Evolutionary conservation across 2,329 filamentous ascomycete species (phyloP), one percentile per base, ranked within the genome.

Genomic region (Cordyceps cicadae): DNA sequence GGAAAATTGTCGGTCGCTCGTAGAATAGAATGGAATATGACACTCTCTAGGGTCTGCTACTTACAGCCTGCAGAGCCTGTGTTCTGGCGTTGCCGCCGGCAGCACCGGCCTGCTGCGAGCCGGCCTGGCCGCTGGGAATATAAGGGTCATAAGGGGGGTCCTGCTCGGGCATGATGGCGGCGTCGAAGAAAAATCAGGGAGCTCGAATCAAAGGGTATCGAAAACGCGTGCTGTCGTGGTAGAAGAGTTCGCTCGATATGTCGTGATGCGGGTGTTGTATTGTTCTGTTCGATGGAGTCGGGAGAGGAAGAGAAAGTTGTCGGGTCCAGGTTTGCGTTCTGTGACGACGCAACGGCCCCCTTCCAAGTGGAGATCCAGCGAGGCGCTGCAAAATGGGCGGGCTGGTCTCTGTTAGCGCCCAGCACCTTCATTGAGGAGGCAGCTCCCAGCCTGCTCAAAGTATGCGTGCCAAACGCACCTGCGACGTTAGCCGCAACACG

Each of bases 121-220:
- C 70, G 59, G 67, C 74, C 64, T 81, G 80, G 75, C 85, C 86
- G 72, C 83, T 85, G 71, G 90, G 90, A 75, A 93, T 92, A 78
- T 94, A 95, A 65, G 90, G 90, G 77, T 95, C 90, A 77, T 95
- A 95, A 67, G 90, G 90, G 72, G 81, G 77, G 62, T 82, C 79
- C 67, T 79, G 75, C 70, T 76, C 77, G 67, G 81, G 76, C 81
- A 84, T 84, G 68, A 66, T 76, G 51, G 41, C 41, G 58, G 58
- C 46, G 54, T 48, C 17, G 19, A 54, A 59, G 29, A 29, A 48
- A 26, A 57, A 32, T 21, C 24, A 51, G 19, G 55, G 14, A 21
- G 34, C 34, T 51, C 45, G 55, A 57, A 57, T 39, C 6, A n/a
- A 46, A 26, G 37, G 55, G 55, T 59, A 59, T 59, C 37, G 32